Base-by-base conservation (phyloP, 2,329 filamentous ascomycete species). In the Sporothrix humicola region DNA sequence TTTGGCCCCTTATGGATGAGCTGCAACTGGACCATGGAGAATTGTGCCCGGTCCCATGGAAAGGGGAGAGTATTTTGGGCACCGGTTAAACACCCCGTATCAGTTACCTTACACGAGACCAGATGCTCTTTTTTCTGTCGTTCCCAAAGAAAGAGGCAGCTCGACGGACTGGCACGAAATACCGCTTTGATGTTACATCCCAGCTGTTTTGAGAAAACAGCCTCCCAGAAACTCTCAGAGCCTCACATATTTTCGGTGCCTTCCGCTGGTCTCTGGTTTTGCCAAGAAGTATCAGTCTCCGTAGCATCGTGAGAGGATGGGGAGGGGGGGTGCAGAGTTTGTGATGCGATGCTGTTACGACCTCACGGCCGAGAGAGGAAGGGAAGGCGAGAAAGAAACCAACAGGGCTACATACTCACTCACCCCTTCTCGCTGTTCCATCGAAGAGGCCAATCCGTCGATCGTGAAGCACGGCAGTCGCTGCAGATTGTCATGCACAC, bases 241-340 rank as follows among this genome's bases (percentile, higher is more conserved):
- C n/a, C 52, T 61, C 68, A 71, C n/a, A 37, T 46, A 17, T 8
- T 9, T 31, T 31, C 20, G 48, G 10, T 17, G 1, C 15, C 2
- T 23, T 44, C 4, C 31, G 5, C 31, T 7, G 31, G 31, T 37
- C 48, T 44, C 46, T 52, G 20, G 58, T 17, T 48, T 26, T 74
- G 71, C 52, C 68, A 71, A 73, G 72, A 23, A 50, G 72, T 73
- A 46, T 73, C 66, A 48, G 72, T 37, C 68, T 58, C 58, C 23
- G 23, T 50, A 65, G 44, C 46, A 17, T 59, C 46, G 37, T 44
- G 65, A 23, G 42, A 42, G 56, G 46, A 26, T n/a, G 7, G 26
- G 7, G 17, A 65, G 31, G 56, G 56, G 56, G 69, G 56, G 69
- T 46, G 44, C 15, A 37, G 56, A 58, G 69, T 61, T 31, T 71